Base-by-base conservation (phyloP, 768 basidiomycete species). In the Calocera cornea region DNA sequence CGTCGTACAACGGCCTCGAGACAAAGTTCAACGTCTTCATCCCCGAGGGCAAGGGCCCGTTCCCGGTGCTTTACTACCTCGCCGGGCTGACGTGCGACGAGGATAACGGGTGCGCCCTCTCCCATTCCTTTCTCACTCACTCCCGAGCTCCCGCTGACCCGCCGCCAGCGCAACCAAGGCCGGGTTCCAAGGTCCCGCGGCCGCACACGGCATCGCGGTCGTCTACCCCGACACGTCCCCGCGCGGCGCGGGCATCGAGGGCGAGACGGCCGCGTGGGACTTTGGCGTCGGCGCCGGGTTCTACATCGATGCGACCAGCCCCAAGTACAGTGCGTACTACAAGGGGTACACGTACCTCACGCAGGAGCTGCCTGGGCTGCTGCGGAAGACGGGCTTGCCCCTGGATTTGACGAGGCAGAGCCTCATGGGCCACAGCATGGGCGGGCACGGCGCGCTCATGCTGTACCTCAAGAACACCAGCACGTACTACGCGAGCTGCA, bases 361-460 rank as follows among this genome's bases (percentile, higher is more conserved):
- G 12, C 73, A 84, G 49, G 97, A 98, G 79, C 80, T 99, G 38
- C 95, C 95, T 11, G 78, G 83, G 71, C 84, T 92, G 29, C 81
- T 99, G 67, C 82, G 85, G 73, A 83, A 83, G 2, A 84, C 87
- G 19, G 85, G 83, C 0, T 76, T 97, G 64, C 91, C 92, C 1
- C 80, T 97, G 92, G 92, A 98, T 79, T 82, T 87, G 71, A 81
- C 79, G 34, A 86, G 89, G 64, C 86, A 90, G 74, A 93, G 92
- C 24, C 87, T 98, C 72, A 89, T 92, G 73, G 97, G 97, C 11
- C 97, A 99, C 77, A 93, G 90, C 50, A 99, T 98, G 97, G 92
- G 91, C 67, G 97, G 97, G 1, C 94, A 97, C 74, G 97, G 97
- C 8, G 93, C 97, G 14, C 82, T 99, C 31, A 89, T 89, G 17